Evolutionary conservation across 768 basidiomycete species (phyloP).

Genomic region (Agaricus blazei): DNA sequence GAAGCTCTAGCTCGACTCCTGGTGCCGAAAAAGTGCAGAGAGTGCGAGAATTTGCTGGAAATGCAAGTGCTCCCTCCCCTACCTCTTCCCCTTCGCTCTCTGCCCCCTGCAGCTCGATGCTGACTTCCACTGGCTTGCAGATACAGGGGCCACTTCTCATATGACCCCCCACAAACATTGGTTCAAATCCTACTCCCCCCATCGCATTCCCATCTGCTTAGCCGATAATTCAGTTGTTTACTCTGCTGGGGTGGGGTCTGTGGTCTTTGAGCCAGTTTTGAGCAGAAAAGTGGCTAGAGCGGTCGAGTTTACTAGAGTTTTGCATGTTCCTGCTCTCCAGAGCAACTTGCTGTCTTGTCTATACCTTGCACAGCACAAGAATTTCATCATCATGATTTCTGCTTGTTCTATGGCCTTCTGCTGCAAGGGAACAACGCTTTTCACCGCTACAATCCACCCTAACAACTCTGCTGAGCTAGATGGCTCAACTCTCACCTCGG

Average conservation of each 20-base stretch:
- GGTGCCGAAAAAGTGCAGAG: neutral
- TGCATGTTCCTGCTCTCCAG: slow-evolving; percentile 13
- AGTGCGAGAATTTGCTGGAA: neutral
- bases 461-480: too few relatives aligned
- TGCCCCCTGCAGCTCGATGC: neutral
- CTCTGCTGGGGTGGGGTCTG: slow-evolving; percentile 4
- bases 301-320: slow-evolving; percentile 11
- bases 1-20: too few relatives aligned
- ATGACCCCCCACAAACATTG: slow-evolving; percentile 15
- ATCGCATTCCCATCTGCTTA: slow-evolving; percentile 9
- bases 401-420: too few relatives aligned
- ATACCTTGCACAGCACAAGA: too few relatives aligned
- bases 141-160: slow-evolving; percentile 16
- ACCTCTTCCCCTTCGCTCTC: neutral
- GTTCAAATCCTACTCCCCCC: slow-evolving; percentile 4
- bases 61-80: neutral
- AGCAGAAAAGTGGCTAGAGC: slow-evolving; percentile 1
- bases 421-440: too few relatives aligned
- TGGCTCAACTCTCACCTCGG: too few relatives aligned
- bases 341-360: slow-evolving; percentile 13
- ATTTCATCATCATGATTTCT: too few relatives aligned
- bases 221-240: slow-evolving; percentile 13
- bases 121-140: slow-evolving; percentile 12
- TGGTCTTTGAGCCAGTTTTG: slow-evolving; percentile 9
- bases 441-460: too few relatives aligned